Evolutionary conservation across 768 basidiomycete species (phyloP), one percentile per base, ranked within the genome.

Genomic region (Grammothele lineata): DNA sequence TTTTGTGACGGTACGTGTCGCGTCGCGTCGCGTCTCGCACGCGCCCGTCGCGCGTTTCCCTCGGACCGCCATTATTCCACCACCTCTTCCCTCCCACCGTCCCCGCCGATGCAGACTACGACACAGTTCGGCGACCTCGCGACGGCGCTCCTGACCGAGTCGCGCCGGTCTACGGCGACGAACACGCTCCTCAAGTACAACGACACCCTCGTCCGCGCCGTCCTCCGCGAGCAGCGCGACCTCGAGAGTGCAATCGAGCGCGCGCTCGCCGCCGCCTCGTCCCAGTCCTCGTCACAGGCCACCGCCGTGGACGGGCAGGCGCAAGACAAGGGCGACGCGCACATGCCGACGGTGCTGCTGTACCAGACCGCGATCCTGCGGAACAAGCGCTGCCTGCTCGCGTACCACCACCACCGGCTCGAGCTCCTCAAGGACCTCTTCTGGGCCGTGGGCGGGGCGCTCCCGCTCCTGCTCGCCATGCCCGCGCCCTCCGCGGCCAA

Each of bases 361-460:
- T 83, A 88, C 62, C 91, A 95, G 66, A 89, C 94, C 7, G 83
- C 90, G 30, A 86, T 95, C 57, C 74, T 84, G 33, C 81, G 93
- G 52, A 96, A 98, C 74, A 96, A 95, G 65, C 86, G 96, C n/a
- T 92, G 91, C 63, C 75, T 98, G 3, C 79, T 97, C 37, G 92
- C 92, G 0, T 99, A 98, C 67, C 92, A 97, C 66, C 70, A 79
- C 21, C 91, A 93, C 68, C 79, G 95, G 45, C 67, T 91, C 32
- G 86, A 91, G 61, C 81, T 83, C 43, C 77, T 98, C 43, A 78
- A 83, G 48, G 85, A 92, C 59, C 76, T 89, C 71, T 96, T 91
- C 68, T 98, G 95, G 95, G 70, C 80, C 11, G 78, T 83, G 7
- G 90, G 90, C 15, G 94, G 92, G 12, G 87, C 91, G 3, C 71